Evolutionary conservation across 1,284 basidiomycete genomes (phyloP).

Genomic region (Coniferiporia sulphurascens): DNA sequence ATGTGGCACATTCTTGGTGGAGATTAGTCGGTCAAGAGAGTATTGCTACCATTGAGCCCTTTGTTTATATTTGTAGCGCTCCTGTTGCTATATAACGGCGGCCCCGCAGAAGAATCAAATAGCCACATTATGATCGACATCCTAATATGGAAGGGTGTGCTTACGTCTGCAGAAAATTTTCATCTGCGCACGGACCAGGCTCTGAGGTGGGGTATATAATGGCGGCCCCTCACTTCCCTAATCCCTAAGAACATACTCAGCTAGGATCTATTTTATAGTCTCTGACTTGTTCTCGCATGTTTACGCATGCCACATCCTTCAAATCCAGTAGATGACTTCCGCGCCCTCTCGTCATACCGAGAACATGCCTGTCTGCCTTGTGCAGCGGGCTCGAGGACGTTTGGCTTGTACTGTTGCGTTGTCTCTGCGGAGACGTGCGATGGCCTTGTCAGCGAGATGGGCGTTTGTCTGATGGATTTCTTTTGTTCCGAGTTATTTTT

Average conservation of each 20-base stretch:
- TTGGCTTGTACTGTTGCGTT: constrained; percentile 39
- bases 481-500: too few species aligned
- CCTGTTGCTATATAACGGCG: too few species aligned
- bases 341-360: constrained; percentile 71
- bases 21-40: too few species aligned
- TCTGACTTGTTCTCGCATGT: constrained; percentile 87
- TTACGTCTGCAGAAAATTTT: not conserved
- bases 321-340: constrained; percentile 73
- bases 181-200: not conserved
- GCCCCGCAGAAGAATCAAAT: too few species aligned
- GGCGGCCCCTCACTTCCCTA: constrained; percentile 59
- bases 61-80: too few species aligned
- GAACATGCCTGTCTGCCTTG: constrained; percentile 49
- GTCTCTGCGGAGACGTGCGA: constrained; percentile 36
- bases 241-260: constrained; percentile 78
- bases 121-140: not conserved
- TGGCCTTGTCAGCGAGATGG: constrained; percentile 52
- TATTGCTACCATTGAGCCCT: too few species aligned
- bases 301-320: constrained; percentile 78
- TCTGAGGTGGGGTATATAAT: not conserved
- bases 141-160: not conserved
- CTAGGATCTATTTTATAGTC: constrained; percentile 87
- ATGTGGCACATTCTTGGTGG: too few species aligned
- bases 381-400: constrained; percentile 64
- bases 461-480: constrained; percentile 69